Evolutionary conservation across 129 eudicot genomes (phyloP).

Genomic region (Centella asiatica): DNA sequence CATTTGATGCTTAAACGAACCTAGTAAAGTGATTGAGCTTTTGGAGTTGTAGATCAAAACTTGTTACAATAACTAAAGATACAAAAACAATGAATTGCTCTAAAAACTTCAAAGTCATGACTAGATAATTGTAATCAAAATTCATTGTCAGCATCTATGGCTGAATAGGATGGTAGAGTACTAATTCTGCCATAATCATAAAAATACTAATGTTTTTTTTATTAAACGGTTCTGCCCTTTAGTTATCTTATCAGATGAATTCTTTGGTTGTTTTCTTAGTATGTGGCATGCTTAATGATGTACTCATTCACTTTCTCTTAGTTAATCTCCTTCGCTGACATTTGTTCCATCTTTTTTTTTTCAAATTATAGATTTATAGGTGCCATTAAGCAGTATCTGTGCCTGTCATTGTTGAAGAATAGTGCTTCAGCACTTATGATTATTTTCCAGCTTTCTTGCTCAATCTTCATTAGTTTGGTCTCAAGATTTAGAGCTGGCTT

Average conservation of each 20-base stretch:
- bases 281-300: background rate
- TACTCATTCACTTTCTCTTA: background rate
- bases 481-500: conserved; percentile 96
- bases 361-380: conserved; percentile 81
- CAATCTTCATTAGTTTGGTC: conserved; percentile 90
- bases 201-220: too few species aligned
- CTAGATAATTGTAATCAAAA: too few species aligned
- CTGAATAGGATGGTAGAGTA: too few species aligned
- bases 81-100: too few species aligned
- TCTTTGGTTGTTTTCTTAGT: background rate
- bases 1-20: too few species aligned
- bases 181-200: too few species aligned
- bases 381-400: conserved; percentile 95
- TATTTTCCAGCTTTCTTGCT: conserved; percentile 97
- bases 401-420: conserved; percentile 89
- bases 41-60: too few species aligned
- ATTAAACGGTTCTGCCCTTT: background rate
- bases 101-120: too few species aligned
- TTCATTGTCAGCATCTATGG: too few species aligned
- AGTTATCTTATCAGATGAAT: background rate
- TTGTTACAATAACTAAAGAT: too few species aligned
- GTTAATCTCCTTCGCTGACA: background rate
- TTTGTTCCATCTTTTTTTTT: conserved; percentile 1
- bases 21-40: too few species aligned
- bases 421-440: conserved; percentile 89